Conservation (phyloP, 148 eudicot species). For the Nepenthes mirabilis region DNA sequence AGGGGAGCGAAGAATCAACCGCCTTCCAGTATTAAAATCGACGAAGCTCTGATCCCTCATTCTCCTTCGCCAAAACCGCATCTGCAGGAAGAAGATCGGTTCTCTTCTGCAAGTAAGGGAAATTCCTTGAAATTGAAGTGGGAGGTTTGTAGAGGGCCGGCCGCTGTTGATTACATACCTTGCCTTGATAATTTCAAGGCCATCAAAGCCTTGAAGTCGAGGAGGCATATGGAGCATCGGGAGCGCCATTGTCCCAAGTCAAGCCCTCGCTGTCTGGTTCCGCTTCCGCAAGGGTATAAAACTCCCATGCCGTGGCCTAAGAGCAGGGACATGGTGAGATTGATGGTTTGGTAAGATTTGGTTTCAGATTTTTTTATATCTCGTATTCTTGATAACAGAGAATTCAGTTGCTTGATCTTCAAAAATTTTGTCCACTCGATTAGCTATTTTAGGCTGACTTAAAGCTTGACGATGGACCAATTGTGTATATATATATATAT, state of each 20-base stretch:
- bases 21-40: background rate
- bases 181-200: slow-evolving; percentile 73
- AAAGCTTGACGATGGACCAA: too few species aligned
- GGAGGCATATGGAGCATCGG: slow-evolving; percentile 77
- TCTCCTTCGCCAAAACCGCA: background rate
- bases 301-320: slow-evolving; percentile 77
- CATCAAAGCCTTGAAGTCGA: slow-evolving; percentile 47
- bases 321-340: slow-evolving; percentile 99
- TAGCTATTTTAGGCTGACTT: too few species aligned
- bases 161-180: slow-evolving; percentile 74
- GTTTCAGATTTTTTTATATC: slow-evolving; percentile 1
- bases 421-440: background rate
- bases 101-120: background rate
- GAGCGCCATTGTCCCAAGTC: slow-evolving; percentile 78
- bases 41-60: background rate
- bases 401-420: background rate
- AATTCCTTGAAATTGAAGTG: slow-evolving; percentile 32
- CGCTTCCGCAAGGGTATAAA: slow-evolving; percentile 66
- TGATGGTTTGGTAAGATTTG: slow-evolving; percentile 64
- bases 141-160: slow-evolving; percentile 35
- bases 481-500: too few species aligned
- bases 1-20: background rate
- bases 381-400: background rate
- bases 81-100: background rate
- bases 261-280: slow-evolving; percentile 38